phyloP scores from a whole-genome alignment of 2,329 filamentous ascomycete genomes.

The Cladorrhinum sp. region DNA sequence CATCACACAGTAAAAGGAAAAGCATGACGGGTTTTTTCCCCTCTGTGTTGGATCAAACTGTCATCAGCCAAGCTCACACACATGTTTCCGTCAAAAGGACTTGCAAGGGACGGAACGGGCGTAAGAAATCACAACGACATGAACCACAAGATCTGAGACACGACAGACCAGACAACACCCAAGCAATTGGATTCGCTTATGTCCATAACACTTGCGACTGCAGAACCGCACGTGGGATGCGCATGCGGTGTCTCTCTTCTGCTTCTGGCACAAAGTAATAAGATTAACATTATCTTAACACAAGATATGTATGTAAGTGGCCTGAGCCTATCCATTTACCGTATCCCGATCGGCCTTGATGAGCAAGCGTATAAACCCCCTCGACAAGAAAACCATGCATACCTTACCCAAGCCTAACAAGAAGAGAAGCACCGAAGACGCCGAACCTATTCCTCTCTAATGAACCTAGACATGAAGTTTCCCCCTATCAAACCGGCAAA shows the following conservation, averaged over 20 bases:
- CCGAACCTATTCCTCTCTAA: neutral
- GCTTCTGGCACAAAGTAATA: neutral
- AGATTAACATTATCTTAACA: neutral
- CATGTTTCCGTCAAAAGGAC: neutral
- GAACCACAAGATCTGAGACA: neutral
- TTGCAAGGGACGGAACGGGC: neutral
- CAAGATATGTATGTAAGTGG: neutral
- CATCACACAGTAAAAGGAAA: neutral
- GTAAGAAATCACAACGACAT: neutral
- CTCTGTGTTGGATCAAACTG: neutral
- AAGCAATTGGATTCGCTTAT: neutral
- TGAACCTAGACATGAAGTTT: neutral
- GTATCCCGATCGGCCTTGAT: neutral
- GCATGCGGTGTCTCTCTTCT: neutral
- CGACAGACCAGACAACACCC: neutral
- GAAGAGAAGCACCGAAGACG: neutral
- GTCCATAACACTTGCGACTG: neutral
- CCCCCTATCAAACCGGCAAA: neutral
- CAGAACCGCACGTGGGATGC: neutral
- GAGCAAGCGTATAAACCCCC: neutral
- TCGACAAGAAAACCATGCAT: neutral
- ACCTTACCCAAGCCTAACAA: neutral
- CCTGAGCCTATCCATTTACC: neutral
- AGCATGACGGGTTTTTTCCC: too few relatives aligned
- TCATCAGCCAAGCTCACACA: neutral